Evolutionary conservation across 805 yeast genomes (phyloP), one percentile per base, ranked within the genome.

Genomic region (Suhomyces sp.): DNA sequence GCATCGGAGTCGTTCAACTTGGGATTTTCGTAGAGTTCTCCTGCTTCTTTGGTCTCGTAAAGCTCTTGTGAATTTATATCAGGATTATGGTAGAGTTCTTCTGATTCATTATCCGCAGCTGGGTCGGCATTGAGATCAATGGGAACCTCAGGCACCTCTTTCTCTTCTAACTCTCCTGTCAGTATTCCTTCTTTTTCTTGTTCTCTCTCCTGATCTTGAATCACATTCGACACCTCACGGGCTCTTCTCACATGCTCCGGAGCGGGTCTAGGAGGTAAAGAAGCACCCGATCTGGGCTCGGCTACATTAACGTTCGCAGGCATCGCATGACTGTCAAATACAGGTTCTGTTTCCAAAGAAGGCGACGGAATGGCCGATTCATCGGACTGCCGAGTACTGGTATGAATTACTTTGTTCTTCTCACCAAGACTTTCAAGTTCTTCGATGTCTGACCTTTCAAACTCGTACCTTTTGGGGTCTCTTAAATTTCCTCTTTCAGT

Each of bases 221-320:
- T 46, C 8, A 15, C 48, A 13, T n/a, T 46, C 6, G 69, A 66
- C 0, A 59, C 63, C 46, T 62, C 58, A 47, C 69, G 56, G 4
- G 70, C 71, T 46, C 58, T 59, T 22, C 48, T 53, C n/a, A 67
- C 29, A 44, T 58, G 59, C 10, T 67, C 71, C 8, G 50, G 50
- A 19, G 66, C 61, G 6, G 71, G 69, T 40, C 69, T 59, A 38
- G 68, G 69, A 5, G 69, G 69, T 45, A 65, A 33, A 9, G 47
- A 49, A 4, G 27, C 3, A n/a, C 12, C 17, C 3, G 17, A 23
- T n/a, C 31, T 24, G 12, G 46, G 31, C 12, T 23, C 24, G 46
- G 31, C 29, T 24, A 24, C 46, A 17, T 19, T 9, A 13, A 19
- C 9, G 5, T 22, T 13, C 6, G 13, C 23, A 17, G 27, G 46